Evolutionary conservation across 108 stramenopile genomes (phyloP), one percentile per base, ranked within the genome.

Genomic region (Nitzschia sp.): DNA sequence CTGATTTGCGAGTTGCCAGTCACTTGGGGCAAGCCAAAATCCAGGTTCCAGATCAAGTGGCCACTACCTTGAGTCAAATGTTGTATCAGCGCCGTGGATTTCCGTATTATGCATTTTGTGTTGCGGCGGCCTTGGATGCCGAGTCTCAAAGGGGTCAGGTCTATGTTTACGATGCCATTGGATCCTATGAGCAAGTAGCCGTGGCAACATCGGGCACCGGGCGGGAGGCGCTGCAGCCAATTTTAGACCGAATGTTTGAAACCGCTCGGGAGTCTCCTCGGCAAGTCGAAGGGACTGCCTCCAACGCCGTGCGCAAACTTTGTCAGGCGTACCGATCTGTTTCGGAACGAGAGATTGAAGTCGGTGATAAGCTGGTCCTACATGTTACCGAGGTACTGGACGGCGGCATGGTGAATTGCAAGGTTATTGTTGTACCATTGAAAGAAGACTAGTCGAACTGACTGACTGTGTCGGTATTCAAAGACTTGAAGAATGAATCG

Each of bases 81-180:
- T 64, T 94, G 33, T 94, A 94, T 68, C 53, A 53, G 52, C 73
- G 93, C 16, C 76, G 93, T 19, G 71, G 67, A 6, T 94, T 94
- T 81, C 93, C 93, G 21, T 94, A 74, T 44, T 94, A 94, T 71
- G 75, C 80, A 2, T 94, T 94, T 75, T 94, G 93, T 63, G 86
- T 91, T 32, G 82, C 86, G 32, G 86, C 85, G 22, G 93, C 90
- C 34, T 25, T 85, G 35, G 64, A 71, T 32, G 48, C 65, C 46
- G 28, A 41, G 53, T 5, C 56, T 61, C 3, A 61, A 30, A 9
- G 85, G 23, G 60, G 85, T 28, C 72, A 71, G 30, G 90, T 86
- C 2, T 88, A 84, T 66, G 87, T 86, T 13, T 94, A 91, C 69
- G 93, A 94, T 84, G 93, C 93, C 29, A 88, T 94, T 71, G 93